These are phyloP conservation scores for Paraurostyla sp. DNA, from an alignment of 73 alveolate genomes.

Conservation along the genomic window DNA sequence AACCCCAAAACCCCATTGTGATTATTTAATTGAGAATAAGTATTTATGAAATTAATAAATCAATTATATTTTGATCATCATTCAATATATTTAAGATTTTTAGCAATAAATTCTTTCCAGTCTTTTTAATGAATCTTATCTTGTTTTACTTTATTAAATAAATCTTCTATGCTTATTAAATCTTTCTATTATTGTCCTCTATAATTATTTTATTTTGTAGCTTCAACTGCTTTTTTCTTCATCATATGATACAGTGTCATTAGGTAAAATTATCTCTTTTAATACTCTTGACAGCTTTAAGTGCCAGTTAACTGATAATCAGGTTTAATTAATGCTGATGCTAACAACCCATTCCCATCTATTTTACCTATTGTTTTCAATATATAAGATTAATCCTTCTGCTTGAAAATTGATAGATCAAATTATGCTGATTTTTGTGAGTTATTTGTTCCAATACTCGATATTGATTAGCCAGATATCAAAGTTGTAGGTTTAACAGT, in stretches of 20 bases:
- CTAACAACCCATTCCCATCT: not conserved
- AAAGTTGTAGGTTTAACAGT: not conserved
- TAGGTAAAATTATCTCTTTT: not conserved
- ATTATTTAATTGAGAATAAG: too few species aligned
- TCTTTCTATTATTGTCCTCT: not conserved
- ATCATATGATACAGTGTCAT: not conserved
- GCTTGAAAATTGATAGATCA: not conserved
- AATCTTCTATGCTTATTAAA: not conserved
- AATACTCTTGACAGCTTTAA: not conserved
- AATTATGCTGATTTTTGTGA: too few species aligned
- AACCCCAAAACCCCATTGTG: too few species aligned
- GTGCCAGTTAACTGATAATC: too few species aligned
- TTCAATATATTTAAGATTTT: not conserved
- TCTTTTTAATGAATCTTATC: constrained; percentile 23
- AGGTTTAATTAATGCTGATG: not conserved
- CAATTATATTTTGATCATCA: too few species aligned
- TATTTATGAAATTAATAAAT: too few species aligned
- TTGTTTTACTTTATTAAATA: not conserved
- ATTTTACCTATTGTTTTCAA: not conserved
- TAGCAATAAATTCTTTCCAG: constrained; percentile 11
- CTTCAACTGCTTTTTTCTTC: not conserved
- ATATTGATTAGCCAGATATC: not conserved
- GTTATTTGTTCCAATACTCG: not conserved
- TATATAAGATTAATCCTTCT: not conserved
- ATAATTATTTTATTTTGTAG: not conserved